These are phyloP conservation scores for Fomitopsis palustris DNA, from an alignment of 1,284 basidiomycete genomes.

Conservation along the genomic window DNA sequence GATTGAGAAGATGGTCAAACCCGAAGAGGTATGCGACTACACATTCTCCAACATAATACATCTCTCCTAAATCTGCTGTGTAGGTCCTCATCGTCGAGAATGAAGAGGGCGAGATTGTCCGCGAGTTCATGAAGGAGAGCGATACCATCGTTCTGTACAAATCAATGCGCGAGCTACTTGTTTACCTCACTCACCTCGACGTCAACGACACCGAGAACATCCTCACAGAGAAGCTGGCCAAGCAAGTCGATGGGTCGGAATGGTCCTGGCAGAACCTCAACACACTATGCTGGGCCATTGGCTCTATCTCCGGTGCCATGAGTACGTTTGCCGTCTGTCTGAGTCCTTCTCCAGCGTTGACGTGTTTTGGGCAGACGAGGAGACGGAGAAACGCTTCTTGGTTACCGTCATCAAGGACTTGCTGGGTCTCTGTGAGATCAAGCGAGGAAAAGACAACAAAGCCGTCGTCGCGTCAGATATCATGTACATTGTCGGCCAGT, in stretches of 20 bases:
- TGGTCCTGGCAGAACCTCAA: slow-evolving; percentile 99
- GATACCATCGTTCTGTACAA: slow-evolving; percentile 99
- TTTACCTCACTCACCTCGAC: slow-evolving; percentile 97
- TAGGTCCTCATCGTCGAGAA: slow-evolving; percentile 98
- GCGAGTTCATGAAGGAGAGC: slow-evolving; percentile 99
- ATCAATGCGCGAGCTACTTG: slow-evolving; percentile 96
- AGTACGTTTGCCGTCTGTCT: slow-evolving; percentile 54
- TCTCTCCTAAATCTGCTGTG: background rate
- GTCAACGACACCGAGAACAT: slow-evolving; percentile 96
- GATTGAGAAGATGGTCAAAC: slow-evolving; percentile 99
- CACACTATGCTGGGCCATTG: slow-evolving; percentile 99
- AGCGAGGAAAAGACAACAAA: slow-evolving; percentile 99
- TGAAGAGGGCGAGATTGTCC: slow-evolving; percentile 98
- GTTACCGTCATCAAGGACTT: slow-evolving; percentile 99
- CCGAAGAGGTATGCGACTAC: slow-evolving; percentile 80
- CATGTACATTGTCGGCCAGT: slow-evolving; percentile 99
- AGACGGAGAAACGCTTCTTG: slow-evolving; percentile 98
- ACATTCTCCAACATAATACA: slow-evolving; percentile 1
- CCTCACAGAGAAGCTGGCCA: slow-evolving; percentile 93
- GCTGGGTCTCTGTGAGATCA: slow-evolving; percentile 95
- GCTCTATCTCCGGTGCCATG: slow-evolving; percentile 99
- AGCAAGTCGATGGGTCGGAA: slow-evolving; percentile 96
- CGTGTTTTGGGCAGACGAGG: slow-evolving; percentile 66
- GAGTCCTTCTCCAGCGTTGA: slow-evolving; percentile 9
- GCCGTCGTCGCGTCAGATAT: slow-evolving; percentile 99